phyloP scores from a whole-genome alignment of 1,139 yeast genomes.

The Pichia kudriavzevii region DNA sequence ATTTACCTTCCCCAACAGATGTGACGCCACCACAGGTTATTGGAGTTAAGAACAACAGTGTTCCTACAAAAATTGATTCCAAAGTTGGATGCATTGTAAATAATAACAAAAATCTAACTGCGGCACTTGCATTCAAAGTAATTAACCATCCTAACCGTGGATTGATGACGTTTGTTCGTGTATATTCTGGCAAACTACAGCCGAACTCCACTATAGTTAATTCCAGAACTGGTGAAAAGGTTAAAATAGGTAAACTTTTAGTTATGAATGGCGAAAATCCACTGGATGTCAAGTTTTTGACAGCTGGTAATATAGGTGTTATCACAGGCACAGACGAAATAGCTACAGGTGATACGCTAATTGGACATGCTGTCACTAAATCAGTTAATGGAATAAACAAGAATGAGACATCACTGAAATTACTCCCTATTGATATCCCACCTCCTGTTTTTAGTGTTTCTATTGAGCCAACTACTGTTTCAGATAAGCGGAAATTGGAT shows the following conservation, averaged over 20 bases:
- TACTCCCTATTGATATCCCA: constrained; percentile 77
- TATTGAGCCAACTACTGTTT: constrained; percentile 75
- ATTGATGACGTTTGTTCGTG: constrained; percentile 76
- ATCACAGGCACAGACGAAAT: constrained; percentile 70
- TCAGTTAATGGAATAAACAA: constrained; percentile 17
- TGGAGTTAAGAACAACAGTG: constrained; percentile 13
- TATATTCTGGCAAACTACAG: constrained; percentile 70
- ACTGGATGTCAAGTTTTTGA: constrained; percentile 54
- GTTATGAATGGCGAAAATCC: constrained; percentile 88
- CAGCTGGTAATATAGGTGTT: constrained; percentile 87
- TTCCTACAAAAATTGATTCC: constrained; percentile 35
- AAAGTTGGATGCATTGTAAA: constrained; percentile 46
- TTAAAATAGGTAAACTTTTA: constrained; percentile 59
- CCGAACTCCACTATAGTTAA: constrained; percentile 59
- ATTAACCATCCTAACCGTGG: constrained; percentile 81
- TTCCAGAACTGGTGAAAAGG: constrained; percentile 60
- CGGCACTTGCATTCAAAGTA: constrained; percentile 90
- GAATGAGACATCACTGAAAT: constrained; percentile 40
- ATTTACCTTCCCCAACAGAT: constrained; percentile 78
- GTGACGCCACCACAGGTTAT: constrained; percentile 49
- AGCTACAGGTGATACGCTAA: constrained; percentile 82
- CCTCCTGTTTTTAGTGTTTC: constrained; percentile 90
- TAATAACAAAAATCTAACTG: constrained; percentile 49
- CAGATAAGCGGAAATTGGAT: constrained; percentile 52
- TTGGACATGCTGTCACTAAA: constrained; percentile 27